Conservation (phyloP, 2,329 filamentous ascomycete species). For the Colletotrichum sp. region DNA sequence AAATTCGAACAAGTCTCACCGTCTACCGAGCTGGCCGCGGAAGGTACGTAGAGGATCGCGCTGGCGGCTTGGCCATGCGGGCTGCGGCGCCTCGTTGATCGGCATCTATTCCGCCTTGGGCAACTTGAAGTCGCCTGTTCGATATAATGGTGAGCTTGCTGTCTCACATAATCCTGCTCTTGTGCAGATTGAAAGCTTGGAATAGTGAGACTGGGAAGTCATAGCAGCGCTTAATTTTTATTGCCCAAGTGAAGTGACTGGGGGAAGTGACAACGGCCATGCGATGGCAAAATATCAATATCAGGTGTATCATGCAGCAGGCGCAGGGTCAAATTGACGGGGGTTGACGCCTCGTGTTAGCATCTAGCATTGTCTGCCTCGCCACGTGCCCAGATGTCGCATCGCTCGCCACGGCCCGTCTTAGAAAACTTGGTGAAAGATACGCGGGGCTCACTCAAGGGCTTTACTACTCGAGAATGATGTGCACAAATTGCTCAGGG, state of each 20-base stretch:
- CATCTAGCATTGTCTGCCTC: background rate
- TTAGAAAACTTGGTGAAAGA: background rate
- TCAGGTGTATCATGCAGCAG: background rate
- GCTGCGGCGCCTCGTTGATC: constrained; percentile 5
- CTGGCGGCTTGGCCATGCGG: background rate
- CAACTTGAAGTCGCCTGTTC: background rate
- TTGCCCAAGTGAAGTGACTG: background rate
- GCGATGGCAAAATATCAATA: background rate
- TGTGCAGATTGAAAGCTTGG: background rate
- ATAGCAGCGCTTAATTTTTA: background rate
- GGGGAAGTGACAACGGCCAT: background rate
- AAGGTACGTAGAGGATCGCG: background rate
- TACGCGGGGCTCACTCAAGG: background rate
- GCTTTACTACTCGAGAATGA: background rate
- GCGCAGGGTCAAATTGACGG: rapidly evolving
- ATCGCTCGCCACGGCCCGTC: rapidly evolving
- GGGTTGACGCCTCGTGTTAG: background rate
- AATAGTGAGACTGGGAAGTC: background rate
- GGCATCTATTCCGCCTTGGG: constrained; percentile 3
- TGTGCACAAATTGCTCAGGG: rapidly evolving
- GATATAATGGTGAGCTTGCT: background rate
- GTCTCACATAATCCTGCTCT: background rate
- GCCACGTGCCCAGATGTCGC: background rate
- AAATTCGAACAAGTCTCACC: background rate
- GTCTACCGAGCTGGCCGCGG: background rate